Conservation (phyloP, 1,284 basidiomycete species). For the Takashimella koratensis region DNA sequence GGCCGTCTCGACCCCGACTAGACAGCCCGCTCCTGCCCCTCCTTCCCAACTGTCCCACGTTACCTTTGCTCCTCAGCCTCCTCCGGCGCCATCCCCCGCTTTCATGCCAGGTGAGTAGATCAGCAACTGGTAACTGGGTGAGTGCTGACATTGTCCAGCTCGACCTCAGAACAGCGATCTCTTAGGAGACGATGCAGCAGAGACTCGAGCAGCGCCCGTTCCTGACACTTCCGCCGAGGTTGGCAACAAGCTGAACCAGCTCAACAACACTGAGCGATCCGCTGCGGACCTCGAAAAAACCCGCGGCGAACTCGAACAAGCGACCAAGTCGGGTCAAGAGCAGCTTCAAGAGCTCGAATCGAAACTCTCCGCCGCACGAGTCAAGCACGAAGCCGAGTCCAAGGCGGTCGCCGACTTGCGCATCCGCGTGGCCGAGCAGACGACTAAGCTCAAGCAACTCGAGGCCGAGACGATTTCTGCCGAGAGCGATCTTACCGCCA, state of each 20-base stretch:
- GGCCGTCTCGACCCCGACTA: background rate
- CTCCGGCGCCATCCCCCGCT: constrained; percentile 8
- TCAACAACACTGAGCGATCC: constrained; percentile 67
- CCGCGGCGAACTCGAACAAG: constrained; percentile 43
- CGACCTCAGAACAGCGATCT: constrained; percentile 26
- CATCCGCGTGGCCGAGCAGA: constrained; percentile 68
- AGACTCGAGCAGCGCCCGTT: constrained; percentile 34
- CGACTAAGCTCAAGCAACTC: constrained; percentile 67
- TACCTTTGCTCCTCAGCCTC: background rate
- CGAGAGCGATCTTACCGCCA: constrained; percentile 86
- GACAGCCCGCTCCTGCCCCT: background rate
- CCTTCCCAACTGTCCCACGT: background rate
- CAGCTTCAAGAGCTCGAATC: constrained; percentile 49
- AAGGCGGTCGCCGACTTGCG: constrained; percentile 69
- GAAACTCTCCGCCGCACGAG: constrained; percentile 50
- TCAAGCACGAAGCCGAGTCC: constrained; percentile 80
- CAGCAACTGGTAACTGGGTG: constrained; percentile 3
- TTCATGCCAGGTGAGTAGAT: background rate
- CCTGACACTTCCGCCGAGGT: constrained; percentile 59
- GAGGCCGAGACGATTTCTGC: constrained; percentile 79
- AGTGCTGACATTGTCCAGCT: too few relatives aligned
- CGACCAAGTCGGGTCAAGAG: constrained; percentile 61
- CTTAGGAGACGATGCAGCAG: constrained; percentile 39
- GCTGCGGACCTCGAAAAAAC: constrained; percentile 39
- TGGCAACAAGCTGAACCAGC: constrained; percentile 77